Percentiles rank a stretch among this genome's conserved stretches.
phyloP scores from a whole-genome alignment of 768 basidiomycete genomes.

The Atractiella rhizophila region DNA sequence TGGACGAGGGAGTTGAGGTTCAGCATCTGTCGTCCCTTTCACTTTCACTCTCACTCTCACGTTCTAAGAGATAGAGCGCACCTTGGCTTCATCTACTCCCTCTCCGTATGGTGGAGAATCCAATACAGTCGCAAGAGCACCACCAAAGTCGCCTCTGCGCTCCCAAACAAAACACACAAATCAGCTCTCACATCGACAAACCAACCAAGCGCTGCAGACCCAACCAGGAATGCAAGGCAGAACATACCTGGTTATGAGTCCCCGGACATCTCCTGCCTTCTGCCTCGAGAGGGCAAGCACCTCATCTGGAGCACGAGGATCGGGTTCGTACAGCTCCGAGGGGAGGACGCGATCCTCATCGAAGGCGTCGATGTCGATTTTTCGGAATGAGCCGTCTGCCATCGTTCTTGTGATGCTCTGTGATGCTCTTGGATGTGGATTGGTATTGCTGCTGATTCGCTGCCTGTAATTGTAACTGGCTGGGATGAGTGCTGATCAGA shows the following conservation, averaged over 20 bases:
- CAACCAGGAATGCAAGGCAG: slow-evolving; percentile 29
- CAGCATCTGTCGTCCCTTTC: slow-evolving; percentile 6
- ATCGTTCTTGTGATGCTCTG: no score
- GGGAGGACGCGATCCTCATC: slow-evolving; percentile 76
- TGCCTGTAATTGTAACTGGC: no score
- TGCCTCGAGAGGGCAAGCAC: slow-evolving; percentile 52
- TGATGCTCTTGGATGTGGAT: no score
- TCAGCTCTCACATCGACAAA: background rate
- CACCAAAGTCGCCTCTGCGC: slow-evolving; percentile 45
- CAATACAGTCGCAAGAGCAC: slow-evolving; percentile 44
- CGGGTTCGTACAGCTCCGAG: slow-evolving; percentile 60
- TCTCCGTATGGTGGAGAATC: slow-evolving; percentile 71
- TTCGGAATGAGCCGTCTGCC: slow-evolving; percentile 37
- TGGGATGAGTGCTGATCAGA: no score
- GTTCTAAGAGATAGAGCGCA: slow-evolving; percentile 20
- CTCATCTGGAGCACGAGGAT: slow-evolving; percentile 50
- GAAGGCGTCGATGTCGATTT: slow-evolving; percentile 77
- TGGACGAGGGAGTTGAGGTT: background rate
- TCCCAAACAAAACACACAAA: no score
- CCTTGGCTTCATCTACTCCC: slow-evolving; percentile 72
- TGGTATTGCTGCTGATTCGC: no score
- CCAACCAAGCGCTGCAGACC: background rate
- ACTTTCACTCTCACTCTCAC: background rate
- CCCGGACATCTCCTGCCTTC: slow-evolving; percentile 44
- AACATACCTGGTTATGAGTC: no score